Evolutionary conservation across 495 filamentous ascomycete genomes (phyloP).

Genomic region (Daldinia childiae): DNA sequence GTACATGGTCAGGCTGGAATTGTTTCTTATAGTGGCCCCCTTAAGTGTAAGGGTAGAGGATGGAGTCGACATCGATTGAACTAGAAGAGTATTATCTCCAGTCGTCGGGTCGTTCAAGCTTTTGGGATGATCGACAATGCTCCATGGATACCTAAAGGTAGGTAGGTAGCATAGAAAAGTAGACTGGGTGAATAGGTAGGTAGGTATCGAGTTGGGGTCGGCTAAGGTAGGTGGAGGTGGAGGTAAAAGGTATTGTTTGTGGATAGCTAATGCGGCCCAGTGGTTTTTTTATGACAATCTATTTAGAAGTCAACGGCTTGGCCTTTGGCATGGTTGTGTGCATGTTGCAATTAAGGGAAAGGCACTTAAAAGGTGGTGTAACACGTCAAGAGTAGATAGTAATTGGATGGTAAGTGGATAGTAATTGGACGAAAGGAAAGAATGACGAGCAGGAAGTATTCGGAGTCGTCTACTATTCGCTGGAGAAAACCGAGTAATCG

Average conservation of each 20-base stretch:
- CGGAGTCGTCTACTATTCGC: slow-evolving; percentile 23
- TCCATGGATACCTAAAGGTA: slow-evolving; percentile 15
- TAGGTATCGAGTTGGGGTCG: slow-evolving; percentile 13
- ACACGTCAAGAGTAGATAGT: no score
- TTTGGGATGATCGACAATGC: slow-evolving; percentile 23
- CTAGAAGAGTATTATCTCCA: slow-evolving; percentile 11
- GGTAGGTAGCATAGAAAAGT: not conserved
- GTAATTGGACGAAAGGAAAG: slow-evolving; percentile 32
- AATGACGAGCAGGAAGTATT: slow-evolving; percentile 35
- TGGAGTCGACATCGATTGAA: slow-evolving; percentile 29
- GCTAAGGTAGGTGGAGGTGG: slow-evolving; percentile 15
- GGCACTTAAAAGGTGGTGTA: not conserved
- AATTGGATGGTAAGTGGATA: slow-evolving; percentile 18
- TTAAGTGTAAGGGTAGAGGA: slow-evolving; percentile 15
- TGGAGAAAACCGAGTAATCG: slow-evolving; percentile 27
- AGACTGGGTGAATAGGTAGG: slow-evolving; percentile 13
- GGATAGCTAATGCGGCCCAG: slow-evolving; percentile 10
- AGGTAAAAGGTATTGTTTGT: slow-evolving; percentile 21
- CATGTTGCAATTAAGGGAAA: slow-evolving; percentile 30
- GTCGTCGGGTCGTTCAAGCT: slow-evolving; percentile 11
- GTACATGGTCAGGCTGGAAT: slow-evolving; percentile 24
- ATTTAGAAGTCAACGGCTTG: slow-evolving; percentile 18
- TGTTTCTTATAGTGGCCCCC: slow-evolving; percentile 16
- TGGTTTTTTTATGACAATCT: not conserved
- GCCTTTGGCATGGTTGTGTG: slow-evolving; percentile 28